A percentile compares a stretch with the other conserved stretches of the same genome.
phyloP scores from a whole-genome alignment of 768 basidiomycete species.

The Tulasnella sp. region DNA sequence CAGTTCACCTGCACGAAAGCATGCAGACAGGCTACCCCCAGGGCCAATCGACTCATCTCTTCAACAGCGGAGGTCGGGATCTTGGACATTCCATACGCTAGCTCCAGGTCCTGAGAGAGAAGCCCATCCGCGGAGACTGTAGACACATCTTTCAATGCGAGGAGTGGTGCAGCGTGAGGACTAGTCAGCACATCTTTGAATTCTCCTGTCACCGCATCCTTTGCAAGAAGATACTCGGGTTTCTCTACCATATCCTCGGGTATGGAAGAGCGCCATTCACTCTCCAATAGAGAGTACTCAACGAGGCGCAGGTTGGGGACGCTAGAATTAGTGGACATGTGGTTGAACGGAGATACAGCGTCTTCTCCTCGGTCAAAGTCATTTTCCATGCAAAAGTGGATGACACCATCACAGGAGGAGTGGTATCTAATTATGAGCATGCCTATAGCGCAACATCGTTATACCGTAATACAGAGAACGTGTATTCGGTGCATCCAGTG shows the following conservation, averaged over 20 bases:
- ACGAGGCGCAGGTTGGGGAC: slow-evolving; percentile 1
- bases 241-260: background rate
- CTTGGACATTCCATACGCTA: background rate
- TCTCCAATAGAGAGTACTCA: slow-evolving; percentile 15
- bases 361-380: too few species aligned
- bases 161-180: slow-evolving; percentile 28
- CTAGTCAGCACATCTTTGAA: slow-evolving; percentile 32
- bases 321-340: slow-evolving; percentile 2
- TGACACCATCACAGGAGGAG: too few species aligned
- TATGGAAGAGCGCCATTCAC: slow-evolving; percentile 8
- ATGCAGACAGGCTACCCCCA: slow-evolving; percentile 75
- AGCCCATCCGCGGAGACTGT: background rate
- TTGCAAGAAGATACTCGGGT: slow-evolving; percentile 23
- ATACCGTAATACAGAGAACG: too few species aligned
- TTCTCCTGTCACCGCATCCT: slow-evolving; percentile 27
- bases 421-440: too few species aligned
- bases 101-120: background rate
- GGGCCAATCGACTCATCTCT: slow-evolving; percentile 48
- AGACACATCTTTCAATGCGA: slow-evolving; percentile 22
- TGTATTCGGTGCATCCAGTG: too few species aligned
- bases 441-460: too few species aligned
- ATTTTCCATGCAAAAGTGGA: too few species aligned
- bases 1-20: slow-evolving; percentile 90
- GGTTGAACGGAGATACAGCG: background rate
- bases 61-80: slow-evolving; percentile 25